Conservation (phyloP, 768 basidiomycete genomes). For the Leccinum olivaceopallidum region DNA sequence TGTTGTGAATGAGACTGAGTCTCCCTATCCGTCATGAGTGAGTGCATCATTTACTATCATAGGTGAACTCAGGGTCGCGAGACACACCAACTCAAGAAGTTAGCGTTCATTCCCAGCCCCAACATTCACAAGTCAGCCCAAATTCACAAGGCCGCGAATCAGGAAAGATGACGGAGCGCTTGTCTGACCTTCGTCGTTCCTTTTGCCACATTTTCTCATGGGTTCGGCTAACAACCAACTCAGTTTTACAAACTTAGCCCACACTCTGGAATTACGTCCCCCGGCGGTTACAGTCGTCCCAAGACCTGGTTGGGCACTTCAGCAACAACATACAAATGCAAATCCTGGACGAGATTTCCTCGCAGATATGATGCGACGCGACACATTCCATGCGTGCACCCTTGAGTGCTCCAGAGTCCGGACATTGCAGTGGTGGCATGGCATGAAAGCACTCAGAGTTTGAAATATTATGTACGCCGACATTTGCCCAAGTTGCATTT, state of each 20-base stretch:
- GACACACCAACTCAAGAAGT: neutral
- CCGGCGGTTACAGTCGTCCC: neutral
- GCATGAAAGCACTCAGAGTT: neutral
- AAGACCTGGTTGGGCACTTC: neutral
- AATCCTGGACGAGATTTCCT: neutral
- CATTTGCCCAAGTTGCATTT: neutral
- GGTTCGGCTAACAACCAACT: neutral
- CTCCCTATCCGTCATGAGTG: neutral
- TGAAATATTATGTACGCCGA: neutral
- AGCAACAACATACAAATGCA: neutral
- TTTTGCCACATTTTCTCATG: constrained; percentile 3
- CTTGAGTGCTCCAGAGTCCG: too few species aligned
- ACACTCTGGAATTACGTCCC: neutral
- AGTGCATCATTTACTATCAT: neutral
- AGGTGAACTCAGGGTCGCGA: neutral
- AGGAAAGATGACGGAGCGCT: neutral
- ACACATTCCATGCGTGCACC: neutral
- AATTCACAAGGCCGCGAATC: constrained; percentile 2
- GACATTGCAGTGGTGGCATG: neutral
- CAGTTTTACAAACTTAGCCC: neutral
- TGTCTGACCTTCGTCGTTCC: neutral
- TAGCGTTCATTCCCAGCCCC: neutral
- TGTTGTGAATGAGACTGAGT: neutral
- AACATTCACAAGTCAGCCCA: neutral
- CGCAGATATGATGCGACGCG: neutral